Percentiles rank a stretch among this genome's conserved stretches.
These are phyloP conservation scores for Mortierella sp. DNA, from an alignment of 371 early-diverging fungal genomes.

Conservation along the genomic window DNA sequence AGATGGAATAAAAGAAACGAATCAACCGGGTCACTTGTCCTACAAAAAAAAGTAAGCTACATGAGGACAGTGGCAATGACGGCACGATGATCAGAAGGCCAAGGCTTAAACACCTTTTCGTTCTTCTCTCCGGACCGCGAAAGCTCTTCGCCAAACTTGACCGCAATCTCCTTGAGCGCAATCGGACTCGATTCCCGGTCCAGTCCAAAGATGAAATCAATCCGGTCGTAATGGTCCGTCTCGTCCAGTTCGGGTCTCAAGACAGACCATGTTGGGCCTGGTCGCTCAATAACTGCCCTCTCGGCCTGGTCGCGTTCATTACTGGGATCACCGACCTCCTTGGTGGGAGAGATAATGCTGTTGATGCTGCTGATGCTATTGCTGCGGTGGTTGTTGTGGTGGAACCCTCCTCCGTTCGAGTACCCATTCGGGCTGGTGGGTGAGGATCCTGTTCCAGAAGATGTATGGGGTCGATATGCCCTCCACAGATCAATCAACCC, in stretches of 20 bases:
- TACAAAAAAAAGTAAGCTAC: constrained; percentile 5
- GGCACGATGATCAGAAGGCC: constrained; percentile 60
- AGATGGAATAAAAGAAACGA: not conserved
- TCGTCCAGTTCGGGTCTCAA: constrained; percentile 28
- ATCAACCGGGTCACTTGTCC: no score
- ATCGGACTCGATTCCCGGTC: constrained; percentile 50
- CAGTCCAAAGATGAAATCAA: constrained; percentile 56
- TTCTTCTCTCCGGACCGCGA: constrained; percentile 43
- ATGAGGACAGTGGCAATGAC: constrained; percentile 54
- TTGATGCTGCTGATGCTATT: constrained; percentile 6
- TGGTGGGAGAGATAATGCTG: not conserved
- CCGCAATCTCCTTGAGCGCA: constrained; percentile 47
- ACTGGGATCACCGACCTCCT: no score
- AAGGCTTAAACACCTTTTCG: constrained; percentile 40
- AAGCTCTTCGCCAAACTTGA: constrained; percentile 41
- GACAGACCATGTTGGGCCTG: constrained; percentile 43
- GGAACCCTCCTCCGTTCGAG: not conserved
- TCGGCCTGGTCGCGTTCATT: constrained; percentile 11
- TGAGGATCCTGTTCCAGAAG: constrained; percentile 12
- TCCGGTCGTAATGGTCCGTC: constrained; percentile 55
- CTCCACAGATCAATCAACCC: constrained; percentile 58
- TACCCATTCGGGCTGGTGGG: not conserved
- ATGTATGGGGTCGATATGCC: constrained; percentile 20
- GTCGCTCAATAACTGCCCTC: constrained; percentile 34
- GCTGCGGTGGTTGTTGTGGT: not conserved